A percentile compares a stretch with the other conserved stretches of the same genome.
These are phyloP conservation scores for Starmera dryadoides DNA, from an alignment of 805 yeast species.

Conservation along the genomic window DNA sequence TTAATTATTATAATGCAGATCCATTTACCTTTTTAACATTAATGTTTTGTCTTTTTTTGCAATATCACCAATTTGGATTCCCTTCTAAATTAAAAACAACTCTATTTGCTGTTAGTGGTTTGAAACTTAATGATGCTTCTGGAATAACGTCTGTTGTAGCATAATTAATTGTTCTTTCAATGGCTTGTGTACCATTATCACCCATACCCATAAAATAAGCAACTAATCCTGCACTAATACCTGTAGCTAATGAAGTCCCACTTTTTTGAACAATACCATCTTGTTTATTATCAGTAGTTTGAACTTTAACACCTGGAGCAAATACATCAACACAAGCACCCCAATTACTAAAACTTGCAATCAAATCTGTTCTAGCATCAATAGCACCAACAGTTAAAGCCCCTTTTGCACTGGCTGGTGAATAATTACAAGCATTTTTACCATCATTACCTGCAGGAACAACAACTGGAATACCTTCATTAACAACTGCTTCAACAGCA, in stretches of 20 bases:
- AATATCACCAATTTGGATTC: constrained; percentile 16
- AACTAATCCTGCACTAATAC: constrained; percentile 36
- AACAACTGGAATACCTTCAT: constrained; percentile 37
- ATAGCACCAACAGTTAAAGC: constrained; percentile 86
- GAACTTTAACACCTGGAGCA: constrained; percentile 40
- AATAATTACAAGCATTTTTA: constrained; percentile 34
- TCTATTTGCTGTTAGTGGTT: constrained; percentile 54
- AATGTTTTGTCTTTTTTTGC: neutral
- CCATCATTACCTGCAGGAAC: constrained; percentile 45
- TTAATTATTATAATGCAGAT: neutral
- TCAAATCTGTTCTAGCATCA: constrained; percentile 49
- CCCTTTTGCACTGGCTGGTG: constrained; percentile 42
- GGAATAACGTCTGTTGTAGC: constrained; percentile 45
- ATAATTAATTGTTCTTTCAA: constrained; percentile 32
- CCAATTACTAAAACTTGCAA: constrained; percentile 40
- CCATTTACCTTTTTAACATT: neutral
- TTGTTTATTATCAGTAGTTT: constrained; percentile 30
- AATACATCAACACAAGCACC: constrained; percentile 48
- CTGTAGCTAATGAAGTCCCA: constrained; percentile 47
- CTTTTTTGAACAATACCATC: constrained; percentile 25
- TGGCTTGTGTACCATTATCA: constrained; percentile 25
- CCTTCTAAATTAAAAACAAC: constrained; percentile 36
- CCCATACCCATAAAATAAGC: constrained; percentile 38
- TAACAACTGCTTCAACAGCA: constrained; percentile 33
- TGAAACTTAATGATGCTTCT: constrained; percentile 32